Evolutionary conservation across 768 basidiomycete species (phyloP), one percentile per base, ranked within the genome.

Genomic region (Tricholoma matsutake): DNA sequence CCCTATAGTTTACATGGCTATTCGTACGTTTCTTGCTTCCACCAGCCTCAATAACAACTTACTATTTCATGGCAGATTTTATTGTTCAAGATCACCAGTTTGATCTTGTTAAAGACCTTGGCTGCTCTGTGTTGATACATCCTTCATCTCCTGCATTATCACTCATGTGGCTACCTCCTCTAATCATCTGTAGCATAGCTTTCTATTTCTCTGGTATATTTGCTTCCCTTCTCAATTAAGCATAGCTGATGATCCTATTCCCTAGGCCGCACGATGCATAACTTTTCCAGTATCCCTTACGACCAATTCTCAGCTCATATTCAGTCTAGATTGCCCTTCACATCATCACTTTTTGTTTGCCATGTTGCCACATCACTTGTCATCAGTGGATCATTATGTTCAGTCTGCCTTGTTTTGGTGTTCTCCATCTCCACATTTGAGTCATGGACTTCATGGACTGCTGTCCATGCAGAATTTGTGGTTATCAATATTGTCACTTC

Each of bases 1-100:
- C n/a, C n/a, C 89, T 45, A 41, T 83, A 39, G 54, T 86, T 18
- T 85, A 84, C 67, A 82, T 85, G 75, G 71, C 74, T n/a, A 69
- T 88, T 7, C 85, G 86, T 90, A 66, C 61, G 86, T 80, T 39
- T 25, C n/a, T 8, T 11, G n/a, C 28, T 43, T 45, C 39, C 39
- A 22, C 8, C 20, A 8, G 53, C 29, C 25, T 37, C 13, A 34
- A 31, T 35, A 39, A 28, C 45, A 13, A 13, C 18, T 57, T 7
- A 52, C 56, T 54, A 56, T n/a, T n/a, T 56, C n/a, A 20, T 32
- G 18, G 9, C 60, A 89, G 88, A 86, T n/a, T n/a, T n/a, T n/a
- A n/a, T n/a, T n/a, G n/a, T n/a, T n/a, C n/a, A n/a, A n/a, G n/a
- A n/a, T n/a, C n/a, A n/a, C n/a, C n/a, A n/a, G n/a, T n/a, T n/a